Base-by-base conservation (phyloP, 2,329 filamentous ascomycete genomes). In the Gaeumannomyces sp. region DNA sequence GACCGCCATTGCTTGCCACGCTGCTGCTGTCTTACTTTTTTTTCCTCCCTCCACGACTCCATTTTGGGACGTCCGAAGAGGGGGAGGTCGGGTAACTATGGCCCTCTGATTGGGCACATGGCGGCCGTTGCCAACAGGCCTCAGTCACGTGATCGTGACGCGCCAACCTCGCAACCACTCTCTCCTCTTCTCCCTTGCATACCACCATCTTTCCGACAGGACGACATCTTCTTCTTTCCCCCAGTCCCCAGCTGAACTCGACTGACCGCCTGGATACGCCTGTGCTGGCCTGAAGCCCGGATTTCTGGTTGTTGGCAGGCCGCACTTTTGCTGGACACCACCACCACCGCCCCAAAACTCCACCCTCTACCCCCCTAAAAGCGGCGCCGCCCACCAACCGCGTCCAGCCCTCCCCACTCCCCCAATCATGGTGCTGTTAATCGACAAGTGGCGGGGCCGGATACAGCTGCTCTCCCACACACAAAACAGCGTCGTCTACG, bases 51-150 rank as follows among this genome's bases (percentile, higher is more conserved):
- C 33, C 38, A 5, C 58, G 60, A 7, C 45, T n/a, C 45, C 45
- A n/a, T 53, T 53, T 53, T 53, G 45, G 45, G 19, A 53, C 11
- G 45, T n/a, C 22, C 22, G 19, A n/a, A 53, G 45, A 53, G 45
- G 45, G 45, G 45, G 45, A 53, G 45, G 45, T 53, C 45, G 45
- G 45, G 45, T 53, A n/a, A n/a, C 45, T 53, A 53, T 53, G 45
- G 45, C 45, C 45, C 22, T 53, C 45, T 53, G 45, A 53, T 53
- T 53, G 45, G 45, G 45, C 45, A n/a, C 8, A n/a, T n/a, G 45
- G 45, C 45, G 45, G 45, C 45, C 45, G 45, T 53, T 53, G 45
- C 45, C 45, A 53, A 53, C 45, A 53, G 45, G 45, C 45, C 45
- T 22, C 45, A 53, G 45, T 53, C 45, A 53, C 45, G 45, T 53